Conservation (phyloP, 495 filamentous ascomycete species). For the Podospora pseudopauciseta region DNA sequence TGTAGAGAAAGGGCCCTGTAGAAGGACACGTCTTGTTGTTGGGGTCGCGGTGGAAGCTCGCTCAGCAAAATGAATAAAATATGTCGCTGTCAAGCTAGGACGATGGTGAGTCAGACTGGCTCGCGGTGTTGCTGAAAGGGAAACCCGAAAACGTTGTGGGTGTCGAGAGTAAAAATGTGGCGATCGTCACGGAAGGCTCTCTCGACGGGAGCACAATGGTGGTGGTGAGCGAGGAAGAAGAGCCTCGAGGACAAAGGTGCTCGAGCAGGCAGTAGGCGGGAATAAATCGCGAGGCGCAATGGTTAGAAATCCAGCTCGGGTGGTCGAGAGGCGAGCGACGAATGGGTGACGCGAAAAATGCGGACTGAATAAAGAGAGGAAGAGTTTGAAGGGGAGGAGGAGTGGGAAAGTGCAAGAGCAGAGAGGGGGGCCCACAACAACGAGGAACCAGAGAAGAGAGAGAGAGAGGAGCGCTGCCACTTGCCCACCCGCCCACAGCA, state of each 20-base stretch:
- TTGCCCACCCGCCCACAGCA: neutral
- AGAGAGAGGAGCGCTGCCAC: slow-evolving; percentile 18
- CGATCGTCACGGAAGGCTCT: slow-evolving; percentile 22
- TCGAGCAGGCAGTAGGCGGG: slow-evolving; percentile 25
- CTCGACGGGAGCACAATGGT: slow-evolving; percentile 27
- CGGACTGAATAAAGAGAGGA: slow-evolving; percentile 28
- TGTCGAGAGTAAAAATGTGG: slow-evolving; percentile 14
- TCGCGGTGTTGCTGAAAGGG: slow-evolving; percentile 1
- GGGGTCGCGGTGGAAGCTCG: slow-evolving; percentile 7
- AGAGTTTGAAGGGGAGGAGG: slow-evolving; percentile 36
- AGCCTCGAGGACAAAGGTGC: slow-evolving; percentile 36
- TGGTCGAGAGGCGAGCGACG: slow-evolving; percentile 20
- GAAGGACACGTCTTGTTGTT: slow-evolving; percentile 19
- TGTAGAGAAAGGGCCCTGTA: neutral
- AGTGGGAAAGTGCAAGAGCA: slow-evolving; percentile 29
- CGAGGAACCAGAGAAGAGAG: slow-evolving; percentile 12
- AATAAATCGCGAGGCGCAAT: slow-evolving; percentile 17
- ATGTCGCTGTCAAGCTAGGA: neutral
- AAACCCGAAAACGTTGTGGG: slow-evolving; percentile 13
- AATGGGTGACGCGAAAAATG: slow-evolving; percentile 33
- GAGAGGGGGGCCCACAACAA: slow-evolving; percentile 32
- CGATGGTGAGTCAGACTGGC: neutral
- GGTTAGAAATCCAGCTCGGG: slow-evolving; percentile 23
- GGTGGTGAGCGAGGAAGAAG: slow-evolving; percentile 24
- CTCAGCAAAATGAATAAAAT: neutral